These are phyloP conservation scores for Neoboletus subvelutipes DNA, from an alignment of 768 basidiomycete species.

Conservation along the genomic window DNA sequence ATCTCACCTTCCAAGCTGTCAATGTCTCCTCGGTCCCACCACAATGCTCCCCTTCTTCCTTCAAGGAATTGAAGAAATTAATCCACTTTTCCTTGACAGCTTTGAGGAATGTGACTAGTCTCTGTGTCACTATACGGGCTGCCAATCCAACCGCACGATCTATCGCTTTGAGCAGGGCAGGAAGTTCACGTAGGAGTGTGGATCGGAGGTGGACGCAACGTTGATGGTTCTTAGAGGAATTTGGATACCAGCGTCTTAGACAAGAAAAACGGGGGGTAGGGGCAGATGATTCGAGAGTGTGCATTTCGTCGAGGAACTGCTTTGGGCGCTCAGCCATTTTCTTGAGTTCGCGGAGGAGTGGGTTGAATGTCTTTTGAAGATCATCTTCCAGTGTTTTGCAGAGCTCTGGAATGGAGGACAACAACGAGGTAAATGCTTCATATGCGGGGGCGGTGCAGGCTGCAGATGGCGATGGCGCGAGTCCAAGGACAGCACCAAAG, in stretches of 20 bases:
- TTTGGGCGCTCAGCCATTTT: conserved; percentile 54
- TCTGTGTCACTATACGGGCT: conserved; percentile 46
- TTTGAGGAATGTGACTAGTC: conserved; percentile 37
- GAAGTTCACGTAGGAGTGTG: conserved; percentile 67
- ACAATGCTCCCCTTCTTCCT: conserved; percentile 59
- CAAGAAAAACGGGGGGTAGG: conserved; percentile 52
- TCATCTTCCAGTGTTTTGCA: conserved; percentile 47
- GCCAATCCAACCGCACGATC: conserved; percentile 51
- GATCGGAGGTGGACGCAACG: conserved; percentile 67
- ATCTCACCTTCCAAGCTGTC: conserved; percentile 61
- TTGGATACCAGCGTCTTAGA: conserved; percentile 45
- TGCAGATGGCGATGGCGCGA: conserved; percentile 40
- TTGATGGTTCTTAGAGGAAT: conserved; percentile 21
- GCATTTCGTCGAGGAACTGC: conserved; percentile 64
- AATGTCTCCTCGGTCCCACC: conserved; percentile 63
- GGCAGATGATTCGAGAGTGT: conserved; percentile 67
- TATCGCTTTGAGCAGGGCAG: conserved; percentile 48
- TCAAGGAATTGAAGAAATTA: too few species aligned
- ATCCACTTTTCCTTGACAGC: conserved; percentile 56
- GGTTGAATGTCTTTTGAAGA: conserved; percentile 49
- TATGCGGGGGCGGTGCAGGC: conserved; percentile 41
- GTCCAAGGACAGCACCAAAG: too few species aligned
- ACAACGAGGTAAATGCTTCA: conserved; percentile 56
- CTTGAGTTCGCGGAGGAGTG: conserved; percentile 53
- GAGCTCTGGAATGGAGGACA: conserved; percentile 37